Evolutionary conservation across 495 filamentous ascomycete genomes (phyloP).

Genomic region (Immersiella caudata): DNA sequence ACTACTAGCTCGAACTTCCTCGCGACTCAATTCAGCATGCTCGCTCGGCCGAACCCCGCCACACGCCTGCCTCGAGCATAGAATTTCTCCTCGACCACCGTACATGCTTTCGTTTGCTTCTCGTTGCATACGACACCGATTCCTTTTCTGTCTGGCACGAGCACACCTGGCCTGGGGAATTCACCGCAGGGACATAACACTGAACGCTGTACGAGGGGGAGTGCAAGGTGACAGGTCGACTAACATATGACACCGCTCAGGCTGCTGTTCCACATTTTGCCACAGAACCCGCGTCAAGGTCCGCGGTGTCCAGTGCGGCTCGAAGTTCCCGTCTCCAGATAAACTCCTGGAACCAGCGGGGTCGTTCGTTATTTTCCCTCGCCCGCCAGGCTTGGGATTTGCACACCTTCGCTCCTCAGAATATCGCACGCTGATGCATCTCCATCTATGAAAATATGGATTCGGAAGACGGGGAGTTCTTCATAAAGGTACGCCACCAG

Average conservation of each 20-base stretch:
- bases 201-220: slow-evolving; percentile 12
- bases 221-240: slow-evolving; percentile 35
- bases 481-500: slow-evolving; percentile 69
- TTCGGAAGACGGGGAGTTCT: slow-evolving; percentile 87
- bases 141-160: slow-evolving; percentile 13
- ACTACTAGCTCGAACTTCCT: slow-evolving; percentile 7
- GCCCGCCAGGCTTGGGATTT: slow-evolving; percentile 14
- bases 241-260: slow-evolving; percentile 38
- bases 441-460: slow-evolving; percentile 61
- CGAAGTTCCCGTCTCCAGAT: slow-evolving; percentile 10
- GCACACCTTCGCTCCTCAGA: slow-evolving; percentile 28
- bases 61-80: slow-evolving; percentile 1
- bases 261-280: slow-evolving; percentile 34
- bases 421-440: slow-evolving; percentile 44
- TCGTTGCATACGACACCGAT: slow-evolving; percentile 1
- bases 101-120: not conserved
- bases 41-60: slow-evolving; percentile 20
- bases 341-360: slow-evolving; percentile 13
- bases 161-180: slow-evolving; percentile 14
- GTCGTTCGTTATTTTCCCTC: slow-evolving; percentile 15
- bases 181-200: slow-evolving; percentile 24
- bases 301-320: slow-evolving; percentile 13
- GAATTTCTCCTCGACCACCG: not conserved
- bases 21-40: slow-evolving; percentile 6
- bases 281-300: slow-evolving; percentile 24